Evolutionary conservation across 2,329 filamentous ascomycete species (phyloP).

Genomic region (Nigrospora osmanthi): DNA sequence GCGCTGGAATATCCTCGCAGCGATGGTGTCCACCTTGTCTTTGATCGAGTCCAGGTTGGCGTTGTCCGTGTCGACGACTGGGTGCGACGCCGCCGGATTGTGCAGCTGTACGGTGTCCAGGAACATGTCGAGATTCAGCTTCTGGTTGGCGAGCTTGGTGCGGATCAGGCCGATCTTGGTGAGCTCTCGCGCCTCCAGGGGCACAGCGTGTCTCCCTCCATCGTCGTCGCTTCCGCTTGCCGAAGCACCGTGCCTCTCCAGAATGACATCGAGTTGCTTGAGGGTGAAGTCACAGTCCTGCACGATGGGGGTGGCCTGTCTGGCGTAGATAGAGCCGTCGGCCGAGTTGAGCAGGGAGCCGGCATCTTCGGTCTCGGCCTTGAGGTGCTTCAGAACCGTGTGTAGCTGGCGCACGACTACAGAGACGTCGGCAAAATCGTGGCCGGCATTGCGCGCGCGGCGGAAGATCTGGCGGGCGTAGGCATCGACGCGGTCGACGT

Average conservation of each 20-base stretch:
- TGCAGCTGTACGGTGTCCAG: slow-evolving; percentile 50
- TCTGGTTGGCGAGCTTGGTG: slow-evolving; percentile 41
- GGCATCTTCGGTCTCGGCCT: slow-evolving; percentile 47
- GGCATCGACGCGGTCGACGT: slow-evolving; percentile 48
- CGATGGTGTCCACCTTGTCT: slow-evolving; percentile 52
- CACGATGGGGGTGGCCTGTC: slow-evolving; percentile 43
- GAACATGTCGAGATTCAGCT: slow-evolving; percentile 45
- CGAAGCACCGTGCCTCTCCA: slow-evolving; percentile 35
- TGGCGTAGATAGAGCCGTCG: slow-evolving; percentile 32
- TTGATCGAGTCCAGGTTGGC: slow-evolving; percentile 45
- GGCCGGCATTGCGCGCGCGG: slow-evolving; percentile 39
- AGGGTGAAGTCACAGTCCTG: slow-evolving; percentile 48
- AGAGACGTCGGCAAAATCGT: slow-evolving; percentile 41
- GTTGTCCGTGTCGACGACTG: slow-evolving; percentile 26
- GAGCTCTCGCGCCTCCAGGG: slow-evolving; percentile 25
- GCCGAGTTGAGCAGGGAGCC: slow-evolving; percentile 45
- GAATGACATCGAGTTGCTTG: slow-evolving; percentile 42
- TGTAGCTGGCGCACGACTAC: slow-evolving; percentile 44
- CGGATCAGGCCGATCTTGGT: slow-evolving; percentile 33
- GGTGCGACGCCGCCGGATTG: slow-evolving; percentile 31
- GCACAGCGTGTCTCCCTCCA: slow-evolving; percentile 12
- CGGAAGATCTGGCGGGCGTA: slow-evolving; percentile 48
- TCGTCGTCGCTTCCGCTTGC: slow-evolving; percentile 12
- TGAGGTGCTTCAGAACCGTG: slow-evolving; percentile 48
- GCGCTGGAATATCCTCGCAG: slow-evolving; percentile 39